These are phyloP conservation scores for Fusarium sp. DNA, from an alignment of 2,329 filamentous ascomycete genomes.

Conservation along the genomic window DNA sequence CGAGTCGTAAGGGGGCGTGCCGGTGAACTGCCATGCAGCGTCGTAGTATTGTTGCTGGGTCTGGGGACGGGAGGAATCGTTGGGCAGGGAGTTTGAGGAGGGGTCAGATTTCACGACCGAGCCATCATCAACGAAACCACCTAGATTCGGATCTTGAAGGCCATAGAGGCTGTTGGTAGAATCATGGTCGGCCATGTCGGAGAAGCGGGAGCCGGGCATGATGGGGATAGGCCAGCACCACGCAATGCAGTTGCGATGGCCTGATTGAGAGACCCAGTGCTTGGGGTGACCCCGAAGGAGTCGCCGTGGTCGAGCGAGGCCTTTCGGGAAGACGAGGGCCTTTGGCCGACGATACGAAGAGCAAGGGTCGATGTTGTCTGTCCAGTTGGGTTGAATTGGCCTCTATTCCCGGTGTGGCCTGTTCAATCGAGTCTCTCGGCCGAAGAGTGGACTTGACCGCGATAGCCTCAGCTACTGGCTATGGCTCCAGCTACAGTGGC, in stretches of 20 bases:
- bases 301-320: slow-evolving; percentile 36
- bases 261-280: slow-evolving; percentile 40
- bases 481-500: background rate
- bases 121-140: slow-evolving; percentile 48
- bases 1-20: slow-evolving; percentile 58
- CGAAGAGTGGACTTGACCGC: slow-evolving; percentile 19
- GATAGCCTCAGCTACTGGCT: slow-evolving; percentile 16
- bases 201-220: slow-evolving; percentile 44
- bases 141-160: slow-evolving; percentile 55
- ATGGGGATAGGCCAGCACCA: slow-evolving; percentile 41
- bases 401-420: slow-evolving; percentile 11
- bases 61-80: slow-evolving; percentile 49
- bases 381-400: slow-evolving; percentile 9
- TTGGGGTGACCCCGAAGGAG: slow-evolving; percentile 35
- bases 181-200: slow-evolving; percentile 54
- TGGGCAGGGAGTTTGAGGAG: slow-evolving; percentile 42
- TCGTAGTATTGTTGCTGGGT: slow-evolving; percentile 47
- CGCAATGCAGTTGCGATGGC: slow-evolving; percentile 45
- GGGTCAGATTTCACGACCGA: slow-evolving; percentile 47
- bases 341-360: slow-evolving; percentile 28
- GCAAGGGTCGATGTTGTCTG: slow-evolving; percentile 14
- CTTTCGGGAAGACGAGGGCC: slow-evolving; percentile 34
- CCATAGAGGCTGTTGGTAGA: slow-evolving; percentile 54
- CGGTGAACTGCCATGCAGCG: slow-evolving; percentile 60
- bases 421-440: slow-evolving; percentile 11